Evolutionary conservation across 1,284 basidiomycete species (phyloP).

Genomic region (Cutaneotrichosporon sp.): DNA sequence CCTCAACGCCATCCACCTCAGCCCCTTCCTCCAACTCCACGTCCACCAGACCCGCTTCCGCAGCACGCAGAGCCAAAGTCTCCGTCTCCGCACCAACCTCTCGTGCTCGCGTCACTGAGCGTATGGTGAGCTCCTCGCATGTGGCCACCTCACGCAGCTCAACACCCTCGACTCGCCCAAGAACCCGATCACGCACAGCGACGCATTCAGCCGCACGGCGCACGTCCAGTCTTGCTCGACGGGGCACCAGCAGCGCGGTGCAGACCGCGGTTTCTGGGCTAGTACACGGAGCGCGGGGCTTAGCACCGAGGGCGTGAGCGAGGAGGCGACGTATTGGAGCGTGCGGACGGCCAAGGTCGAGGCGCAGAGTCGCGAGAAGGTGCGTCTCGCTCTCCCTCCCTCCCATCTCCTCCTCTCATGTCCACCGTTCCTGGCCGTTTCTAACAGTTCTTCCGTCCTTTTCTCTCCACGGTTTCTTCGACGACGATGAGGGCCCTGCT

Average conservation of each 20-base stretch:
- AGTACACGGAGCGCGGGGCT: not conserved
- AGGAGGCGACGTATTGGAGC: slow-evolving; percentile 45
- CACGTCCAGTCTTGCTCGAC: slow-evolving; percentile 49
- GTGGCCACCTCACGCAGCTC: slow-evolving; percentile 38
- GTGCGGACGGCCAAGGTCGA: slow-evolving; percentile 45
- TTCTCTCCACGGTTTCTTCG: not conserved
- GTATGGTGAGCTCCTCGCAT: slow-evolving; percentile 38
- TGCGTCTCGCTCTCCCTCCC: slow-evolving; percentile 14
- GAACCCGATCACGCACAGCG: slow-evolving; percentile 50
- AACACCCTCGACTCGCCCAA: slow-evolving; percentile 31
- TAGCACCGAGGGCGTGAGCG: slow-evolving; percentile 17
- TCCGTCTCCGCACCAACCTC: not conserved
- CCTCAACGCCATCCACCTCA: no score
- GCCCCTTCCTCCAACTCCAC: not conserved
- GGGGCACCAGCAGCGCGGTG: slow-evolving; percentile 48
- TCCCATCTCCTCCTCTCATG: not conserved
- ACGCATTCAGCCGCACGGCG: slow-evolving; percentile 41
- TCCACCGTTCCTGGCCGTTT: not conserved
- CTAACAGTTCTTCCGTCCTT: not conserved
- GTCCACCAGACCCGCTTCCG: not conserved
- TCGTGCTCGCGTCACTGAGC: slow-evolving; percentile 28
- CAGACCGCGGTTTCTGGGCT: slow-evolving; percentile 37
- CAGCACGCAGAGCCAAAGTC: not conserved
- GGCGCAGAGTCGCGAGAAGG: slow-evolving; percentile 41
- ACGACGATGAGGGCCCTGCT: no score